These are phyloP conservation scores for Schizochytrium sp. DNA, from an alignment of 108 stramenopile species.

Conservation along the genomic window DNA sequence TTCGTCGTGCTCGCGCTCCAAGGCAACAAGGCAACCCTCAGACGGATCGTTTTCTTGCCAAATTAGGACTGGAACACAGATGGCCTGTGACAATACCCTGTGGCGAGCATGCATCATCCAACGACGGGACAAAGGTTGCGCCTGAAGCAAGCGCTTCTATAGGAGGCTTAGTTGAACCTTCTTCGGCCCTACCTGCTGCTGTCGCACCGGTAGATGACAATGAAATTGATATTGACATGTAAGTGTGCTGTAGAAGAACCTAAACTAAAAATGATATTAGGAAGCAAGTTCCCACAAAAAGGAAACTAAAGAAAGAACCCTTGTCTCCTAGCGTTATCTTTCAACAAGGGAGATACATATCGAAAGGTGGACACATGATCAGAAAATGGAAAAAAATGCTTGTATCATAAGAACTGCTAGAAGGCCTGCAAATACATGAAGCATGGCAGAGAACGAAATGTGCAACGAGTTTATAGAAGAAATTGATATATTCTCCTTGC, in stretches of 20 bases:
- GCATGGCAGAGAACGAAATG: no score
- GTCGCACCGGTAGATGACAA: slow-evolving; percentile 1
- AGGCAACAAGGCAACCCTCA: slow-evolving; percentile 89
- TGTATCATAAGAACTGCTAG: no score
- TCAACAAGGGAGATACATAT: no score
- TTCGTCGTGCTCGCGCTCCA: slow-evolving; percentile 66
- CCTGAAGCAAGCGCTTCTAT: not conserved
- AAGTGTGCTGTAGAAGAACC: not conserved
- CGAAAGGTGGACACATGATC: no score
- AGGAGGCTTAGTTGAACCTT: not conserved
- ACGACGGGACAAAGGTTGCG: not conserved
- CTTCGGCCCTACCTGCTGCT: not conserved
- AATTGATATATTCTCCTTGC: no score
- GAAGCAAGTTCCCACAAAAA: no score
- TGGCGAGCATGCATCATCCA: not conserved
- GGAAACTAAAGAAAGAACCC: no score
- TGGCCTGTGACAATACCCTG: not conserved
- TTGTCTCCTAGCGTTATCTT: no score
- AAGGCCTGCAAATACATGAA: no score
- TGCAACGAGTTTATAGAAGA: no score
- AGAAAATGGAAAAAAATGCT: no score
- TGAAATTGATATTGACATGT: slow-evolving; percentile 5
- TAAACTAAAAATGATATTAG: no score
- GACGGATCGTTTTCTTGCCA: slow-evolving; percentile 83
- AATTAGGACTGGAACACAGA: slow-evolving; percentile 83